Evolutionary conservation across 371 early-diverging fungal genomes (phyloP), one percentile per base, ranked within the genome.

Genomic region (Mucor sp.): DNA sequence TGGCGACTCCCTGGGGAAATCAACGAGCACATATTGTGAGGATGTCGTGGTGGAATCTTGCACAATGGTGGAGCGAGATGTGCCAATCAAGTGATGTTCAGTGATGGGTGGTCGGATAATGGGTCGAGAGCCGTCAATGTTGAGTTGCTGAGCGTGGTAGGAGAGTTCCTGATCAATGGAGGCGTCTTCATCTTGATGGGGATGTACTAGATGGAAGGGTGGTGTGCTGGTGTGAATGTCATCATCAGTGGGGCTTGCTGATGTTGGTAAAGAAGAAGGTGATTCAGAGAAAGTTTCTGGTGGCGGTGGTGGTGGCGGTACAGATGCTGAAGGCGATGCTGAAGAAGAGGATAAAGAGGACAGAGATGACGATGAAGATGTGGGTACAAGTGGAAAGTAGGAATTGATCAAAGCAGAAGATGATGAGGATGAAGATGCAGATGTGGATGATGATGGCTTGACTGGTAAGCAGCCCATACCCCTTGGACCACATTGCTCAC

Each of bases 81-180:
- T 65, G 12, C 70, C 62, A 4, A 70, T 65, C 9, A 70, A 17
- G 32, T 63, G 39, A 37, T 62, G 21, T 9, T 27, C 15, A 25
- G 48, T 8, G 6, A 21, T 39, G 17, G 41, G 39, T 11, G 62
- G 65, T 7, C 70, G 76, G n/a, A 67, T 61, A 23, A 56, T 28
- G 0, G 82, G 78, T 47, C 77, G 58, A 11, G 83, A 74, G 0
- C 80, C 80, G 23, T 68, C 67, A 15, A 83, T 72, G 53, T 80
- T 80, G 5, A 83, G 68, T 55, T 80, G 74, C 4, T 74, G 80
- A 23, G 83, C 83, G 57, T 75, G 79, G 53, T 66, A 80, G 0
- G 77, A 75, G 15, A 83, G 66, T 60, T 80, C 79, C 41, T 75
- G 77, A 65, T 83, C 83, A 60, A 83, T 80, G 9, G 74, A 25